Conservation (phyloP, 257 asterid genomes). For the Ligustrum vulgare region DNA sequence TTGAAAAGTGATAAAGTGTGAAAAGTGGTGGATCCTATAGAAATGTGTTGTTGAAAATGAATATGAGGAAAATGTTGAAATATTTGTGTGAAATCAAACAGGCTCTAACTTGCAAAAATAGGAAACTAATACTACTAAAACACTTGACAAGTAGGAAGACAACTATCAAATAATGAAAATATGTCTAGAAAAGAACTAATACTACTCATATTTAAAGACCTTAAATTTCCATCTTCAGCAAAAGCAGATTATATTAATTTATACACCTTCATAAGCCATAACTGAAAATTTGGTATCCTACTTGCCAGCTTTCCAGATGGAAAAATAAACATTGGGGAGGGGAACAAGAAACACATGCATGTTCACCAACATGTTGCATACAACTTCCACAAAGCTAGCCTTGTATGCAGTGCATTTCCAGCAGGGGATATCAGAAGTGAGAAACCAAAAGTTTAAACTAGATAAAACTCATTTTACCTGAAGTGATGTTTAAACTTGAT, state of each 20-base stretch:
- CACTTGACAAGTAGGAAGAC: neutral
- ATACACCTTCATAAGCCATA: neutral
- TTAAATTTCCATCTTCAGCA: neutral
- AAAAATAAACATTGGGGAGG: neutral
- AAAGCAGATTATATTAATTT: neutral
- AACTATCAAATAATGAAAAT: neutral
- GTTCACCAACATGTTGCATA: neutral
- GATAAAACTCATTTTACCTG: neutral
- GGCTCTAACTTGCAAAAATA: neutral
- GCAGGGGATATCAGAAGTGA: neutral
- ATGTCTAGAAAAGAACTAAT: neutral
- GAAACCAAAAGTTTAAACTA: neutral
- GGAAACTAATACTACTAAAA: neutral
- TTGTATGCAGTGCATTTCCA: neutral
- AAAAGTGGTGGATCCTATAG: too few species aligned
- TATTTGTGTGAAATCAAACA: too few species aligned
- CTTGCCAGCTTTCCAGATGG: neutral
- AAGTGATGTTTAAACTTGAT: neutral
- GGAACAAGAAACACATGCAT: neutral
- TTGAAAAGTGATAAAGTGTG: too few species aligned
- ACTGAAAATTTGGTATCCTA: neutral
- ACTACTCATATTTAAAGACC: neutral
- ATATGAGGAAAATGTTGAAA: too few species aligned
- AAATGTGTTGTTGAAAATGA: too few species aligned
- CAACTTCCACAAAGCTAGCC: neutral